Evolutionary conservation across 305 asterid genomes (phyloP).

Genomic region (Fraxinus sp.): DNA sequence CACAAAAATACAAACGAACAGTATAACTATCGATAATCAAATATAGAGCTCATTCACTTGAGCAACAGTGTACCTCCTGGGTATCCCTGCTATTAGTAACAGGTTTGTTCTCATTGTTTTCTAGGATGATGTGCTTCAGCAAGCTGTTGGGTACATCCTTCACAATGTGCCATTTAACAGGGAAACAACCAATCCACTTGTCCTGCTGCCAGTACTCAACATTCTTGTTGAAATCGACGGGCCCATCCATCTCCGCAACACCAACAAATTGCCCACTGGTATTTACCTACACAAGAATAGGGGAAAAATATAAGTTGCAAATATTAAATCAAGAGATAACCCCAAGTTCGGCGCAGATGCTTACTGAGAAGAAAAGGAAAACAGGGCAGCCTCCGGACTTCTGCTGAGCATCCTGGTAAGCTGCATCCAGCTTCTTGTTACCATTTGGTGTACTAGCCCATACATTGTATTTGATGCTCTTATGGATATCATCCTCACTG

Average conservation of each 20-base stretch:
- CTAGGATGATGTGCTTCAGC: slow-evolving; percentile 57
- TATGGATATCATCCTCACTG: slow-evolving; percentile 79
- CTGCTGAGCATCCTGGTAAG: slow-evolving; percentile 55
- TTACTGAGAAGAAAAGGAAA: slow-evolving; percentile 72
- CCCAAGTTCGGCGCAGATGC: background rate
- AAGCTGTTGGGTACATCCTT: slow-evolving; percentile 64
- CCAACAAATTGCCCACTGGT: slow-evolving; percentile 69
- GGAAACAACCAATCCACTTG: slow-evolving; percentile 69
- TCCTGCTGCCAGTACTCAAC: slow-evolving; percentile 76
- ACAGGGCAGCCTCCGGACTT: slow-evolving; percentile 52
- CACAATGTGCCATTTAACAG: slow-evolving; percentile 62
- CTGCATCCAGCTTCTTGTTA: slow-evolving; percentile 66
- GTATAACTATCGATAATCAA: background rate
- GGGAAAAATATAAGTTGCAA: background rate
- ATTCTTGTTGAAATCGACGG: slow-evolving; percentile 56
- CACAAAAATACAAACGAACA: background rate
- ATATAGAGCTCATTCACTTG: background rate
- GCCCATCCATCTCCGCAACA: slow-evolving; percentile 62
- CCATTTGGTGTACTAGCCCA: slow-evolving; percentile 85
- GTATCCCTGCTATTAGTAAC: slow-evolving; percentile 62
- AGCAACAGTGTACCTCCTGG: slow-evolving; percentile 45
- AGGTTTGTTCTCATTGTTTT: slow-evolving; percentile 61
- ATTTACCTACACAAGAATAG: slow-evolving; percentile 39
- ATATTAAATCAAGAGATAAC: background rate
- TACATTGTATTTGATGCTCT: slow-evolving; percentile 68